Percentiles rank a stretch among this genome's conserved stretches.
phyloP scores from a whole-genome alignment of 2,329 filamentous ascomycete species.

The Camillea tinctor region DNA sequence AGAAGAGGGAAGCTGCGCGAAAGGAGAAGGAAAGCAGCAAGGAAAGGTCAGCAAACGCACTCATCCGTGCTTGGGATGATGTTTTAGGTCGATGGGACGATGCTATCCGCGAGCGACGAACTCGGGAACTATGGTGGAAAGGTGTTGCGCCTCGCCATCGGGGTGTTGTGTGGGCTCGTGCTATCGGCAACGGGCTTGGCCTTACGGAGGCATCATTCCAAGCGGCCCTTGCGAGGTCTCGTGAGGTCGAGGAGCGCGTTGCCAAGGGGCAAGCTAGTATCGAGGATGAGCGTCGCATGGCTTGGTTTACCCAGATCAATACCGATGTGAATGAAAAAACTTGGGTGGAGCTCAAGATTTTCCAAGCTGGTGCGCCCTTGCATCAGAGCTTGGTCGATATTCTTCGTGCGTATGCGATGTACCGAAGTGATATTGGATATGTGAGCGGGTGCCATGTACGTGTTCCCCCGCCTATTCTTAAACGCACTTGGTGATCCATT shows the following conservation, averaged over 20 bases:
- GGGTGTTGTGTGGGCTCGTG: slow-evolving; percentile 66
- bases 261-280: slow-evolving; percentile 48
- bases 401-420: slow-evolving; percentile 76
- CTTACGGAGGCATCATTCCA: slow-evolving; percentile 66
- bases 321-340: slow-evolving; percentile 63
- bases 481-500: slow-evolving; percentile 15
- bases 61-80: slow-evolving; percentile 71
- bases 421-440: slow-evolving; percentile 78
- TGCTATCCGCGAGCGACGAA: slow-evolving; percentile 66
- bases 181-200: slow-evolving; percentile 72
- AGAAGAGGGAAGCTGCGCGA: slow-evolving; percentile 54
- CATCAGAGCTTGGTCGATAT: slow-evolving; percentile 69
- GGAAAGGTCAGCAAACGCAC: slow-evolving; percentile 53
- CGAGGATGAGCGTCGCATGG: slow-evolving; percentile 55
- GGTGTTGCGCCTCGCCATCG: slow-evolving; percentile 71
- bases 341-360: slow-evolving; percentile 72
- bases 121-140: slow-evolving; percentile 79
- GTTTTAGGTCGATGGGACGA: slow-evolving; percentile 74
- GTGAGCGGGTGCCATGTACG: slow-evolving; percentile 72
- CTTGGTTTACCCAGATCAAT: slow-evolving; percentile 63
- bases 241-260: slow-evolving; percentile 58
- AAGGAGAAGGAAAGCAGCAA: slow-evolving; percentile 51
- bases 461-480: slow-evolving; percentile 16
- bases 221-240: slow-evolving; percentile 67
- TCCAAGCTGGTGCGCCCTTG: slow-evolving; percentile 64